Base-by-base conservation (phyloP, 495 filamentous ascomycete species). In the Margaritispora aquatica region DNA sequence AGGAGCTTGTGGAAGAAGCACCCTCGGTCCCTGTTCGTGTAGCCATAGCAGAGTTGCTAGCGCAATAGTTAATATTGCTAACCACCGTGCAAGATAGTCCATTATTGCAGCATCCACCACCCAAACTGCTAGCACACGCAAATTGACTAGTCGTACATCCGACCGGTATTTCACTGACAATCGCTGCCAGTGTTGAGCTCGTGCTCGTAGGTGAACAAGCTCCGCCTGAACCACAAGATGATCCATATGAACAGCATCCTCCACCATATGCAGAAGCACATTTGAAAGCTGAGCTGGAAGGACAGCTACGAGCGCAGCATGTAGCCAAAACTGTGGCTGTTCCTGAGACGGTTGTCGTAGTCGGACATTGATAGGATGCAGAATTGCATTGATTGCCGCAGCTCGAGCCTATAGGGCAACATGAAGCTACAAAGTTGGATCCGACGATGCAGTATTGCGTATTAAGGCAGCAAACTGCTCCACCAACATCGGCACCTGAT, bases 41-140 rank as follows among this genome's bases (percentile, higher is more conserved):
- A 22, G 63, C 52, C 9, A 60, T 55, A 0, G 22, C 56, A n/a
- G 51, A 24, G 23, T 50, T n/a, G 20, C 36, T 23, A 8, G 59
- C 59, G 36, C 63, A 66, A 26, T 54, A 59, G 31, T 66, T 66
- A 9, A 48, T 57, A 27, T 57, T 57, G 19, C 31, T 31, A 1
- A 58, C 27, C 4, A 66, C 56, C 26, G 56, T 59, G 41, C 64
- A 67, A n/a, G 44, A 23, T 29, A 58, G n/a, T 27, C 41, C 48
- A 49, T 54, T 56, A 38, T 58, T 55, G 50, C 64, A 67, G 47
- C 64, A 67, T 56, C 64, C 64, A 20, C 64, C 64, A 38, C 64
- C 64, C 3, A 61, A 19, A 4, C 31, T 27, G 10, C 34, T 60
- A 8, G 65, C 41, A 29, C 65, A 68, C 0, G 58, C 26, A 50